Evolutionary conservation across 495 filamentous ascomycete genomes (phyloP), one percentile per base, ranked within the genome.

Genomic region (Thermothielavioides terrestris): DNA sequence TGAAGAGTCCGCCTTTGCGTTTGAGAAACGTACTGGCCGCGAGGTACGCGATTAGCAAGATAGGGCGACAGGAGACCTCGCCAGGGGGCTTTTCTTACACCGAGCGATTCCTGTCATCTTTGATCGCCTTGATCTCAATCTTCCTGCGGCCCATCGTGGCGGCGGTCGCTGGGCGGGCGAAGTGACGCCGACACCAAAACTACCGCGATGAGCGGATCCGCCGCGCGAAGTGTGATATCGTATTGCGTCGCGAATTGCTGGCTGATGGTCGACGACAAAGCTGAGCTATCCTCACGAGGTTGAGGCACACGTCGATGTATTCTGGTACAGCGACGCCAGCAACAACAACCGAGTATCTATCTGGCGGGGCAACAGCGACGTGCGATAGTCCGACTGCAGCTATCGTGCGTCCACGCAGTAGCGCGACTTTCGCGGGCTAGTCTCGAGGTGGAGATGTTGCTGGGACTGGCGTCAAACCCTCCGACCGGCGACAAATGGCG

Each of bases 91-190:
- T 38, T 54, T 78, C 90, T 75, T 87, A 96, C 91, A 95, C 92
- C 56, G 91, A 96, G 64, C 92, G 89, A 65, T 98, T 98, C 63
- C 92, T 81, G 67, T 98, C 92, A 81, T 98, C 92, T 74, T 95
- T 95, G 77, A 98, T 98, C 47, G 94, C 86, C 74, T 97, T 97
- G 78, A 98, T 98, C 73, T 96, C 92, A 67, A 98, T 98, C 83
- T 83, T 83, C 74, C 79, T 77, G 58, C 79, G 72, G 56, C 79
- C 79, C 79, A 83, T 83, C 35, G 61, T 70, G 73, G 46, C 57
- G 43, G 44, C 56, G 46, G 47, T 18, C 28, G 44, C 43, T 50
- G 18, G 25, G 42, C 31, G 25, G 53, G 5, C 36, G 14, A 15
- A 17, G 22, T 20, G 35, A 17, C 14, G 48, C 15, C 42, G 30